Percentiles rank a stretch among this genome's conserved stretches.
These are phyloP conservation scores for Sporobolomyces pararoseus DNA, from an alignment of 768 basidiomycete species.

Conservation along the genomic window DNA sequence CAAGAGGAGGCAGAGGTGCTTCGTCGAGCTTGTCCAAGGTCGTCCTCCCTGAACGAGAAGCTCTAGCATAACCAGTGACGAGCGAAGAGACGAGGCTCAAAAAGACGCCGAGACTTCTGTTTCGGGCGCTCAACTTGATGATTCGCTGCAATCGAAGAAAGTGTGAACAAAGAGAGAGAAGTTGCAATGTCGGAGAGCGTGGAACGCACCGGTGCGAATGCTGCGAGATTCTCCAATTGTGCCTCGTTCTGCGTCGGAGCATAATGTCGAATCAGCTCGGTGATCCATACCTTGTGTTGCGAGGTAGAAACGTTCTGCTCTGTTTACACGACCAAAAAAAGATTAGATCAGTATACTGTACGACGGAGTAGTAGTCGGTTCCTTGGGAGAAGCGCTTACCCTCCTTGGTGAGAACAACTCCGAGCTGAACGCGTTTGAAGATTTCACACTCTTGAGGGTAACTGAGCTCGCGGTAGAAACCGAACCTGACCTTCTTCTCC, in stretches of 20 bases:
- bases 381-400: slow-evolving; percentile 1
- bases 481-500: slow-evolving; percentile 4
- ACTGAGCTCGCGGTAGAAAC: slow-evolving; percentile 16
- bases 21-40: background rate
- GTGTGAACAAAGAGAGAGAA: background rate
- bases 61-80: background rate
- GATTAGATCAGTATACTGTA: no score
- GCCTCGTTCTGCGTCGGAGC: no score
- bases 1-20: background rate
- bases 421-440: slow-evolving; percentile 22
- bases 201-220: slow-evolving; percentile 1
- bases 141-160: background rate
- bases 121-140: background rate
- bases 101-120: background rate
- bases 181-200: no score
- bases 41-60: background rate
- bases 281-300: no score
- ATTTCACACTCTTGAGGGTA: slow-evolving; percentile 17
- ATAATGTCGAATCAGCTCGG: no score
- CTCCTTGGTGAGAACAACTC: slow-evolving; percentile 2
- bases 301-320: no score
- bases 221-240: background rate
- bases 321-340: no score
- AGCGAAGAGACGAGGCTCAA: background rate
- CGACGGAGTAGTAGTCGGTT: no score